These are phyloP conservation scores for Silene conica DNA, from an alignment of 148 eudicot genomes.

Conservation along the genomic window DNA sequence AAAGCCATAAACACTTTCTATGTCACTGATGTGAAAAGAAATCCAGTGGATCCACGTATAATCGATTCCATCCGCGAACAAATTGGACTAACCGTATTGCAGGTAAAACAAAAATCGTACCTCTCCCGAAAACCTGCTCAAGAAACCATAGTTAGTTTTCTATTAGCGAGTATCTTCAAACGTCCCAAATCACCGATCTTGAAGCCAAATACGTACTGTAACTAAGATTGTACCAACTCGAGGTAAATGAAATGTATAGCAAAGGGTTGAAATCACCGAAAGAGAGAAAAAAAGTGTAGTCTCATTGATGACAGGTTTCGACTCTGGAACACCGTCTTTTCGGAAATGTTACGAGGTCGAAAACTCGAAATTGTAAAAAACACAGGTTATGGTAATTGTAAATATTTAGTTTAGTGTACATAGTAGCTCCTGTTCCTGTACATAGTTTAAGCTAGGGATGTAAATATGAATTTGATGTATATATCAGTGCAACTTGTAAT, in stretches of 20 bases:
- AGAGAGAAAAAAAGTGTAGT: neutral
- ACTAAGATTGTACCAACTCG: neutral
- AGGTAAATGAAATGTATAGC: too few relatives aligned
- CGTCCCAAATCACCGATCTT: slow-evolving; percentile 20
- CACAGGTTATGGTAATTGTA: slow-evolving; percentile 7
- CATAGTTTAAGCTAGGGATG: slow-evolving; percentile 9
- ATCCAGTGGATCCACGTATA: slow-evolving; percentile 52
- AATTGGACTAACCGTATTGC: slow-evolving; percentile 52
- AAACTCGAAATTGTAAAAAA: neutral
- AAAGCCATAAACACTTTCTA: slow-evolving; percentile 68
- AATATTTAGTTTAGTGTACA: slow-evolving; percentile 14
- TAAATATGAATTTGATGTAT: neutral
- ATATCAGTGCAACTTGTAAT: too few relatives aligned
- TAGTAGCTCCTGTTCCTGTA: slow-evolving; percentile 18
- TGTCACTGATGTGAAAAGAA: slow-evolving; percentile 68
- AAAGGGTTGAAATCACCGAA: too few relatives aligned
- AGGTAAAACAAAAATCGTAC: slow-evolving; percentile 47
- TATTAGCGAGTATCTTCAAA: slow-evolving; percentile 60
- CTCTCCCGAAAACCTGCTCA: slow-evolving; percentile 37
- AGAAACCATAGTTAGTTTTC: slow-evolving; percentile 51
- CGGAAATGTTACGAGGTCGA: too few relatives aligned
- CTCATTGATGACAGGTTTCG: neutral
- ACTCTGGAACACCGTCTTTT: too few relatives aligned
- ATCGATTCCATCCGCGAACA: slow-evolving; percentile 53
- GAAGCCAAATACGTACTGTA: slow-evolving; percentile 19